phyloP scores from a whole-genome alignment of 352 stramenopile genomes.

The Pythium coloratum region DNA sequence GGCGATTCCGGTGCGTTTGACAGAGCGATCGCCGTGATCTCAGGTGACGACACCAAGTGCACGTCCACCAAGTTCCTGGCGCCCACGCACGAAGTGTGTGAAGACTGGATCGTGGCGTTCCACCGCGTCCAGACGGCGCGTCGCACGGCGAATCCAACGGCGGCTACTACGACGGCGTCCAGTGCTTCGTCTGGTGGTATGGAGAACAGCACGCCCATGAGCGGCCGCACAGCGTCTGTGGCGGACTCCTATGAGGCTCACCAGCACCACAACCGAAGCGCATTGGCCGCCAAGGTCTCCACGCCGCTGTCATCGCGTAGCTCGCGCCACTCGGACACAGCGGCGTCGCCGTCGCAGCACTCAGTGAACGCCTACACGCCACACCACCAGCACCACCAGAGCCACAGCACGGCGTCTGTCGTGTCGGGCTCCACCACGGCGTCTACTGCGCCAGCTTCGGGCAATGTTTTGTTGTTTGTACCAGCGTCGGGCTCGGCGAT shows the following conservation, averaged over 20 bases:
- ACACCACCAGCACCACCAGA: neutral
- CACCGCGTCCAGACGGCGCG: constrained; percentile 54
- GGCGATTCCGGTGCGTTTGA: constrained; percentile 30
- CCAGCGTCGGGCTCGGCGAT: constrained; percentile 65
- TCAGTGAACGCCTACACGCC: constrained; percentile 6
- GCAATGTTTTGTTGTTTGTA: constrained; percentile 77
- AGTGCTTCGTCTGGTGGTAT: neutral
- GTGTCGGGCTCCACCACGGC: constrained; percentile 33
- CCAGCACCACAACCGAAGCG: neutral
- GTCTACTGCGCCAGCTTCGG: constrained; percentile 28
- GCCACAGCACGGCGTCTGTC: constrained; percentile 10
- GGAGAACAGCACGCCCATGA: constrained; percentile 3
- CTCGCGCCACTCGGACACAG: constrained; percentile 21
- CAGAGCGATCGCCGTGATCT: constrained; percentile 49
- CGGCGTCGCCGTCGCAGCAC: constrained; percentile 22
- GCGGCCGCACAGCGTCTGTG: neutral
- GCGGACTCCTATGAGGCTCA: neutral
- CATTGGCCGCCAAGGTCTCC: neutral
- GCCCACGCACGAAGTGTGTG: constrained; percentile 40
- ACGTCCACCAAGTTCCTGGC: constrained; percentile 43
- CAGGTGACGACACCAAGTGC: constrained; percentile 43
- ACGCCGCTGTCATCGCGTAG: constrained; percentile 4
- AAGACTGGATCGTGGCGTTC: constrained; percentile 55
- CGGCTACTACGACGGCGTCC: neutral
- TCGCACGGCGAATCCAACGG: neutral